These are phyloP conservation scores for Candida boidinii DNA, from an alignment of 805 yeast genomes.

Conservation along the genomic window DNA sequence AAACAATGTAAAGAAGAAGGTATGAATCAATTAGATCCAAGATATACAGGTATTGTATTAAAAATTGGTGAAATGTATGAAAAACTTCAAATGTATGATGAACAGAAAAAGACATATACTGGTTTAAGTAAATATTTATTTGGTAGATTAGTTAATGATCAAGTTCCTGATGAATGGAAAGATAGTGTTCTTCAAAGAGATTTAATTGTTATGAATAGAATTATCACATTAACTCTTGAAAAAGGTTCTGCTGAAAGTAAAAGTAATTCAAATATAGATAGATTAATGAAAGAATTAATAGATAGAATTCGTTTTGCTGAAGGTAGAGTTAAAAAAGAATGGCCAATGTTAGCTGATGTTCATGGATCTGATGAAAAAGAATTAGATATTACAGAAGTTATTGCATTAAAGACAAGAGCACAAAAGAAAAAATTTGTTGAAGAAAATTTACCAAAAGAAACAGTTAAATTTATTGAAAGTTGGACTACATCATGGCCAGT, in stretches of 20 bases:
- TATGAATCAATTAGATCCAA: conserved; percentile 57
- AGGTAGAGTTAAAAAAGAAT: conserved; percentile 7
- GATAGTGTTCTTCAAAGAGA: conserved; percentile 22
- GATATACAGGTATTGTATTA: conserved; percentile 85
- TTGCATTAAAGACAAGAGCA: conserved; percentile 8
- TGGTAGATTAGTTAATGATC: conserved; percentile 16
- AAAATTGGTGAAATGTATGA: conserved; percentile 86
- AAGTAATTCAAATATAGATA: too few relatives aligned
- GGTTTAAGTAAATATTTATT: conserved; percentile 19
- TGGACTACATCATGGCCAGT: conserved; percentile 45
- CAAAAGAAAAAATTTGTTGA: conserved; percentile 13
- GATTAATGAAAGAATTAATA: conserved; percentile 14
- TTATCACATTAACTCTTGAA: conserved; percentile 15
- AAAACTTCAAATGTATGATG: conserved; percentile 47
- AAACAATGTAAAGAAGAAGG: conserved; percentile 47
- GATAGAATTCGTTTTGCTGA: conserved; percentile 21
- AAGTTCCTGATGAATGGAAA: conserved; percentile 13
- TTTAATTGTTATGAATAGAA: conserved; percentile 17
- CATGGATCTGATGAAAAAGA: conserved; percentile 1
- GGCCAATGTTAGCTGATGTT: conserved; percentile 10
- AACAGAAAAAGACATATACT: conserved; percentile 53
- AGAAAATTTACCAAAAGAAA: conserved; percentile 11
- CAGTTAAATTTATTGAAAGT: conserved; percentile 12
- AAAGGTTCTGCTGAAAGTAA: conserved; percentile 3
- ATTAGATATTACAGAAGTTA: conserved; percentile 13